A percentile compares a stretch with the other conserved stretches of the same genome.
Conservation (phyloP, 768 basidiomycete species). For the Podaxis sp. region DNA sequence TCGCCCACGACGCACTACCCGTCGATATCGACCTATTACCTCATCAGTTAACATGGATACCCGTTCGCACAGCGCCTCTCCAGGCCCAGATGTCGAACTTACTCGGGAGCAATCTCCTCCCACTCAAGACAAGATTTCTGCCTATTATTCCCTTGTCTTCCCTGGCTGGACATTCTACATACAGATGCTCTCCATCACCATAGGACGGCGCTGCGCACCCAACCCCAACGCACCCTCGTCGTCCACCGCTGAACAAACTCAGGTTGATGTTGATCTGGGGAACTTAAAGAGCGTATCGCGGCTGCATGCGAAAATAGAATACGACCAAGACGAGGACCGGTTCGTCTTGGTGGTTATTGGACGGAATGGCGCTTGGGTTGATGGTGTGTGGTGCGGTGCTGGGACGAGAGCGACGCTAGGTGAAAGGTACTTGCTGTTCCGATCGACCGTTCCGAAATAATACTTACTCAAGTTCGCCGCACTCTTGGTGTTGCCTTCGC, state of each 20-base stretch:
- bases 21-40: slow-evolving; percentile 21
- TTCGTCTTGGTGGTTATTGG: slow-evolving; percentile 91
- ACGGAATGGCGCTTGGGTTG: slow-evolving; percentile 98
- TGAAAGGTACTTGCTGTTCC: slow-evolving; percentile 58
- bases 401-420: slow-evolving; percentile 84
- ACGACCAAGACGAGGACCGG: slow-evolving; percentile 84
- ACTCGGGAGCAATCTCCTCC: slow-evolving; percentile 34
- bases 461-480: neutral
- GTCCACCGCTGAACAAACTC: slow-evolving; percentile 54
- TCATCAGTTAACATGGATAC: slow-evolving; percentile 37
- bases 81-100: slow-evolving; percentile 26
- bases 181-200: slow-evolving; percentile 90
- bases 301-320: slow-evolving; percentile 93
- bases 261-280: slow-evolving; percentile 90
- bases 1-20: slow-evolving; percentile 26
- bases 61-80: slow-evolving; percentile 41
- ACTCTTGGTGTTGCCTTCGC: slow-evolving; percentile 17
- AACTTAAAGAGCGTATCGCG: slow-evolving; percentile 97
- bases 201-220: slow-evolving; percentile 84
- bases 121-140: slow-evolving; percentile 77
- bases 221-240: slow-evolving; percentile 47
- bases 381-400: slow-evolving; percentile 92
- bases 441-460: slow-evolving; percentile 10
- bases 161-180: slow-evolving; percentile 96
- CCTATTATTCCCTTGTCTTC: slow-evolving; percentile 93